A percentile compares a stretch with the other conserved stretches of the same genome.
These are phyloP conservation scores for Kluyveromyces marxianus DNA, from an alignment of 1,139 yeast genomes.

Conservation along the genomic window DNA sequence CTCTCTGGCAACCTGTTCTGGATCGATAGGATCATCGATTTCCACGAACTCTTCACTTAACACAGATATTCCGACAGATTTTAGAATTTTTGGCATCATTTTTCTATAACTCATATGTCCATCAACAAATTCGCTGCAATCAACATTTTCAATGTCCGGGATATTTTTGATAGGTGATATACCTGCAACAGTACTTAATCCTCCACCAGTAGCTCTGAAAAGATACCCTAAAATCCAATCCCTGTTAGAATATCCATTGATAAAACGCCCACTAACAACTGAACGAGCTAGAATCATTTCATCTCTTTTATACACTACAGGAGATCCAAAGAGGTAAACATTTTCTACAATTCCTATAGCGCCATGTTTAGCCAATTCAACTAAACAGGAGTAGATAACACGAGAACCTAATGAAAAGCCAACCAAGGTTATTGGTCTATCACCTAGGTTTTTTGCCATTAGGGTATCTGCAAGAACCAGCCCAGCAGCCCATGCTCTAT, in stretches of 20 bases:
- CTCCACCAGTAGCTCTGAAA: slow-evolving; percentile 94
- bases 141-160: slow-evolving; percentile 70
- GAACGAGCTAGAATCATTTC: slow-evolving; percentile 75
- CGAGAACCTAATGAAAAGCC: slow-evolving; percentile 95
- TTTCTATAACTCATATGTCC: slow-evolving; percentile 97
- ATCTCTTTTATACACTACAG: slow-evolving; percentile 71
- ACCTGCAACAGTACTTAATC: slow-evolving; percentile 85
- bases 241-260: slow-evolving; percentile 83
- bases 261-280: slow-evolving; percentile 83
- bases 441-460: slow-evolving; percentile 80
- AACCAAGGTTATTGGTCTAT: slow-evolving; percentile 83
- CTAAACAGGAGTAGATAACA: slow-evolving; percentile 80
- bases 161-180: slow-evolving; percentile 63
- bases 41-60: slow-evolving; percentile 88
- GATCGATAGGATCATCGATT: slow-evolving; percentile 86
- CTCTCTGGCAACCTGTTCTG: slow-evolving; percentile 75
- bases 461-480: slow-evolving; percentile 84
- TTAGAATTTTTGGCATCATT: slow-evolving; percentile 77
- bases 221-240: slow-evolving; percentile 97
- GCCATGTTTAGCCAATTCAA: slow-evolving; percentile 78
- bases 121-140: slow-evolving; percentile 78
- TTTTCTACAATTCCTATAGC: slow-evolving; percentile 87
- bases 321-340: slow-evolving; percentile 84
- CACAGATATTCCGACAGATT: slow-evolving; percentile 68
- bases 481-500: slow-evolving; percentile 97